phyloP scores from a whole-genome alignment of 805 yeast genomes.

The Hyphopichia homilentoma region DNA sequence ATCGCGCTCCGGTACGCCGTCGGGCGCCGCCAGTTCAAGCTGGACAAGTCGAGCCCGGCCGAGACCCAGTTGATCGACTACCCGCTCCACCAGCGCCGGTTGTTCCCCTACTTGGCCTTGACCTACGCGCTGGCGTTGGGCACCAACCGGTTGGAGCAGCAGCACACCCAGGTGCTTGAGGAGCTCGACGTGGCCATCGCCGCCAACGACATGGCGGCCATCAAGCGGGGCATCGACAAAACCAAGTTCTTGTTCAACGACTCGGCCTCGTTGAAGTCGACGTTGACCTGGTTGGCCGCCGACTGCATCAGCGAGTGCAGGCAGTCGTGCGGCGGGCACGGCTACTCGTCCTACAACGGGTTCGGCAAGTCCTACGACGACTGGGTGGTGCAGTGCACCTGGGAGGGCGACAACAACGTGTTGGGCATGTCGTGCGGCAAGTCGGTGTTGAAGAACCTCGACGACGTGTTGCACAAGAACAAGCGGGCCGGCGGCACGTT shows the following conservation, averaged over 20 bases:
- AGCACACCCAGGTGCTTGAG: conserved; percentile 47
- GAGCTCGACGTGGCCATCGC: conserved; percentile 53
- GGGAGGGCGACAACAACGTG: conserved; percentile 97
- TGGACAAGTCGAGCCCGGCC: conserved; percentile 28
- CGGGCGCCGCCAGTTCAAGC: conserved; percentile 78
- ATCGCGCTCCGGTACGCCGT: conserved; percentile 88
- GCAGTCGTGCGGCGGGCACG: conserved; percentile 96
- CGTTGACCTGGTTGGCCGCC: conserved; percentile 83
- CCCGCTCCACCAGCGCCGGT: conserved; percentile 83
- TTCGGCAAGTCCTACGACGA: conserved; percentile 86
- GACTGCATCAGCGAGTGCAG: conserved; percentile 82
- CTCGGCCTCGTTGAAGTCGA: conserved; percentile 85
- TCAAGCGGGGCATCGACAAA: conserved; percentile 48
- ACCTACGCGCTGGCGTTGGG: conserved; percentile 74
- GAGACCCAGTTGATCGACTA: conserved; percentile 81
- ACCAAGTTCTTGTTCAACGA: conserved; percentile 78
- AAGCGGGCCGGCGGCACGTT: conserved; percentile 46
- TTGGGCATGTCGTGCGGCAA: conserved; percentile 82
- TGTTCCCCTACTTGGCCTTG: conserved; percentile 79
- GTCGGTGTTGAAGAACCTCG: conserved; percentile 55
- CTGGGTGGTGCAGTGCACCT: conserved; percentile 97
- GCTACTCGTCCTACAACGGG: conserved; percentile 89
- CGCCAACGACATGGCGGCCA: conserved; percentile 44
- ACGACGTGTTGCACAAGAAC: conserved; percentile 35
- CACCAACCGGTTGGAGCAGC: conserved; percentile 55